A percentile compares a stretch with the other conserved stretches of the same genome.
These are phyloP conservation scores for Oehlia diaphana DNA, from an alignment of 192 early-diverging fungal genomes.

Conservation along the genomic window DNA sequence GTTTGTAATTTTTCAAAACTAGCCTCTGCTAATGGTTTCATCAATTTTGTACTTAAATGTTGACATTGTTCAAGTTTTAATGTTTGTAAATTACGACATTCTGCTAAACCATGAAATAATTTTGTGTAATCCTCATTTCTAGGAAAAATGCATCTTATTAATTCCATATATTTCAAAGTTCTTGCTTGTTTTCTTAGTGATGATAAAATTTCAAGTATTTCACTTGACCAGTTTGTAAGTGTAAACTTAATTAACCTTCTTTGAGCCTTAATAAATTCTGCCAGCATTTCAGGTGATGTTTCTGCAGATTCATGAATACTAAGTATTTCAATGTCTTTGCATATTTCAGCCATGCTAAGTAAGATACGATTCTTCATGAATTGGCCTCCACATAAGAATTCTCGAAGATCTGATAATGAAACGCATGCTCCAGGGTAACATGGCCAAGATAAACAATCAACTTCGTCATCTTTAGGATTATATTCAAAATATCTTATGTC, in stretches of 20 bases:
- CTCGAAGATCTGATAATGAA: neutral
- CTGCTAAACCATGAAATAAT: neutral
- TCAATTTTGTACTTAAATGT: slow-evolving; percentile 6
- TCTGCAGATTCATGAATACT: neutral
- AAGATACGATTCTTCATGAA: slow-evolving; percentile 2
- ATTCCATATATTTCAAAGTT: slow-evolving; percentile 6
- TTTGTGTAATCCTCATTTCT: neutral
- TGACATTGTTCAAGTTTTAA: slow-evolving; percentile 12
- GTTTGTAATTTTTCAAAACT: neutral
- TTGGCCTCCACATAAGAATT: slow-evolving; percentile 14
- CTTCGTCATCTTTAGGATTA: too few relatives aligned
- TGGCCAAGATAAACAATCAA: slow-evolving; percentile 19
- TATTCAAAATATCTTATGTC: slow-evolving; percentile 1
- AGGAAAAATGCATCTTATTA: slow-evolving; percentile 1
- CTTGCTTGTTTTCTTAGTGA: neutral
- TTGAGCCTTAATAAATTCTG: slow-evolving; percentile 11
- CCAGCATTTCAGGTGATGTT: neutral
- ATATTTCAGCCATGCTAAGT: neutral
- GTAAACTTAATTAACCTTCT: neutral
- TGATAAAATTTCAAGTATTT: neutral
- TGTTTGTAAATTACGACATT: slow-evolving; percentile 15
- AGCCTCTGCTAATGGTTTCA: slow-evolving; percentile 4
- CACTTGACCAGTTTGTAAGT: slow-evolving; percentile 4
- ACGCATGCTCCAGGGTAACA: neutral
- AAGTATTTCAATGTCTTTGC: slow-evolving; percentile 11